Evolutionary conservation across 106 monocot species (phyloP), one percentile per base, ranked within the genome.

Genomic region (Apostasia shenzhenica): DNA sequence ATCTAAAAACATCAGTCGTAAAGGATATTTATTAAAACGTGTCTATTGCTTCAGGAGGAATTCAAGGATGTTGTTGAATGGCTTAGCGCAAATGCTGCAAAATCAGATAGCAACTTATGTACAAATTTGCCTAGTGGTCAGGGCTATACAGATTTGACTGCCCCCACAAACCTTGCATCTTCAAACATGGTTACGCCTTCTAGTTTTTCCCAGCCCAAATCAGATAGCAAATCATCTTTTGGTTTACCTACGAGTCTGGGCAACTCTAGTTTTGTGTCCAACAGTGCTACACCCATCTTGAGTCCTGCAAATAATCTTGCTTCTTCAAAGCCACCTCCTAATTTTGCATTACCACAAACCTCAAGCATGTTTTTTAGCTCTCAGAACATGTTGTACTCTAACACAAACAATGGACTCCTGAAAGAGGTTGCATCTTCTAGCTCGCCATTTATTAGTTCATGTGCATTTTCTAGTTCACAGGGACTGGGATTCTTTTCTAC

Each of bases 31-130:
- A 3, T 59, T 5, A 48, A 48, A 14, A n/a, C 65, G 2, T 2
- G 3, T 64, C 7, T 73, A 4, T 61, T 58, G 2, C 66, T 74
- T 83, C 64, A 97, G 97, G 97, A 87, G 56, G 87, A 92, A 73
- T 92, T 95, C 73, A 95, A 85, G 68, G 94, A 95, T 80, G 85
- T 91, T 54, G 92, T 92, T 63, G 83, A 87, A 58, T 97, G 92
- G 89, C 89, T 92, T 73, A 87, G 69, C 79, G 68, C 70, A 66
- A 86, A 85, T 70, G 56, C 82, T 67, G 66, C 75, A 77, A 81
- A 87, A 75, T 67, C 64, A 45, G 57, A 69, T 71, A 59, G 5
- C 13, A 69, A 37, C 13, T n/a, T 66, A 66, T 54, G 39, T 48
- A 53, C 72, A 71, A 38, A 54, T 42, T 57, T 60, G 11, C 55